phyloP scores from a whole-genome alignment of 2,329 filamentous ascomycete species.

The Trichoderma polysporum region DNA sequence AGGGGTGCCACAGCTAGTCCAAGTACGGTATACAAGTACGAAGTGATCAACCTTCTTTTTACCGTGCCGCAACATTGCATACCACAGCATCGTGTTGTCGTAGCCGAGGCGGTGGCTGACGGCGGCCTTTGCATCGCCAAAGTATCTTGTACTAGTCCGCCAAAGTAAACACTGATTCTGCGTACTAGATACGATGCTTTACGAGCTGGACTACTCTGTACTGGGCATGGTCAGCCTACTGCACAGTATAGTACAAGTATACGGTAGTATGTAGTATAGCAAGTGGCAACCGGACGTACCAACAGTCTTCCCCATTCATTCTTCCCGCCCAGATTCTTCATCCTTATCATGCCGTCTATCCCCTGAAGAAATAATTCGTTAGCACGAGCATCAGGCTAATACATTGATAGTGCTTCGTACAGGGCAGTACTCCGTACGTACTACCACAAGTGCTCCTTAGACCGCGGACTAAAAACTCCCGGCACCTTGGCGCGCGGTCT shows the following conservation, averaged over 20 bases:
- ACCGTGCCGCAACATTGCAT: not conserved
- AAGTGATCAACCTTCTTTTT: constrained; percentile 11
- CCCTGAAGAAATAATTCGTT: not conserved
- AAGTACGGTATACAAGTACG: not conserved
- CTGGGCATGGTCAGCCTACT: not conserved
- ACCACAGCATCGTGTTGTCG: not conserved
- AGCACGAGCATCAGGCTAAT: not conserved
- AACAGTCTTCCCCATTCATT: not conserved
- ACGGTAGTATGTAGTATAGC: not conserved
- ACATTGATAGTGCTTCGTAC: not conserved
- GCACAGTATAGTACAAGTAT: too few species aligned
- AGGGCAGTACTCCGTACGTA: not conserved
- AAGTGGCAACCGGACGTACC: too few species aligned
- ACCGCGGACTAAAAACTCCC: constrained; percentile 16
- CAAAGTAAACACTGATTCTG: not conserved
- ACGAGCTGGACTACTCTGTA: not conserved
- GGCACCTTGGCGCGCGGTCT: constrained; percentile 7
- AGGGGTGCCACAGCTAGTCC: not conserved
- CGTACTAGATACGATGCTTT: not conserved
- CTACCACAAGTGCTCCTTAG: not conserved
- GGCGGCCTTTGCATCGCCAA: not conserved
- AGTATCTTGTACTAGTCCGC: not conserved
- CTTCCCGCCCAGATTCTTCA: not conserved
- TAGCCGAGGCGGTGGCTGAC: constrained; percentile 12
- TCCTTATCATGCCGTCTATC: constrained; percentile 15